Conservation (phyloP, 495 filamentous ascomycete genomes). For the Trichoderma reesei region DNA sequence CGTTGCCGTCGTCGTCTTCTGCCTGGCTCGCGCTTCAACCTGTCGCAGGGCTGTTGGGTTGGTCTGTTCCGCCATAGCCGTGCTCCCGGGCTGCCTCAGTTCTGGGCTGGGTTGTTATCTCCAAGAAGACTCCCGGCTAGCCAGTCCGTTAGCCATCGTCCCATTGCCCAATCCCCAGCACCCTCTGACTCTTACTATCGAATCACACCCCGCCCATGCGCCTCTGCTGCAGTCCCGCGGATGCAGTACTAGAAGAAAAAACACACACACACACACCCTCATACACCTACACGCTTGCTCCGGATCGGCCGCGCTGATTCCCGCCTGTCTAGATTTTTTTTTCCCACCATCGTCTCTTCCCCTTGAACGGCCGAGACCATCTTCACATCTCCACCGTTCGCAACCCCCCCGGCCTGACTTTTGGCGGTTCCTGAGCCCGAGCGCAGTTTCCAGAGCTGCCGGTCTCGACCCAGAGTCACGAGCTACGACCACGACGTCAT, state of each 20-base stretch:
- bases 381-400: background rate
- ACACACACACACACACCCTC: too few relatives aligned
- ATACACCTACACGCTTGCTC: background rate
- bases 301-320: constrained; percentile 6
- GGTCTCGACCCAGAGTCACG: constrained; percentile 1
- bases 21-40: too few relatives aligned
- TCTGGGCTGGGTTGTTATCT: too few relatives aligned
- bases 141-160: too few relatives aligned
- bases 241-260: too few relatives aligned
- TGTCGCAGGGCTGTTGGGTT: too few relatives aligned
- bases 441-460: constrained; percentile 6
- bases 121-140: too few relatives aligned
- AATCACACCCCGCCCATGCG: background rate
- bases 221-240: constrained; percentile 4
- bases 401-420: background rate
- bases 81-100: too few relatives aligned
- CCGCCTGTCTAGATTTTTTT: constrained; percentile 3
- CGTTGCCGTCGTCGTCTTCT: background rate
- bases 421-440: constrained; percentile 5
- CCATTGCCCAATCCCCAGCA: background rate
- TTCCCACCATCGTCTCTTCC: background rate
- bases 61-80: background rate
- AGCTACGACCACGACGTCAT: constrained; percentile 7
- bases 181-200: background rate
- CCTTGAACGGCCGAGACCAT: background rate